Evolutionary conservation across 768 basidiomycete species (phyloP).

Genomic region (Suillus plorans): DNA sequence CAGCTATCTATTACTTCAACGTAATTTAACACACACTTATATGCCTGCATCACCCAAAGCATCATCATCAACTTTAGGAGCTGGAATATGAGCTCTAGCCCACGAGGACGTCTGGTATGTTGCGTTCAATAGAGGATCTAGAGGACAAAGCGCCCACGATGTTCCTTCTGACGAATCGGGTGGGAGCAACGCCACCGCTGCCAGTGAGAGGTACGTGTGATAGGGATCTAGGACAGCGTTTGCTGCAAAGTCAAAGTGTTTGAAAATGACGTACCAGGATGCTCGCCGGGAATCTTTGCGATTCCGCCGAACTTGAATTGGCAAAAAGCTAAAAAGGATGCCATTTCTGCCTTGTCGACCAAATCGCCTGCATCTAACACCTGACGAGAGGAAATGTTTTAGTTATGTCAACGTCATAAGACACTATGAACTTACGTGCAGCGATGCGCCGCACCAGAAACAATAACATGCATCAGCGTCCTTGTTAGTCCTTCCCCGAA

Average conservation of each 20-base stretch:
- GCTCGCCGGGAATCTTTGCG: slow-evolving; percentile 76
- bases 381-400: slow-evolving; percentile 35
- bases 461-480: slow-evolving; percentile 91
- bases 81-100: slow-evolving; percentile 60
- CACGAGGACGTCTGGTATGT: slow-evolving; percentile 63
- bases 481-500: slow-evolving; percentile 87
- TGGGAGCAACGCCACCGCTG: slow-evolving; percentile 71
- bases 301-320: slow-evolving; percentile 92
- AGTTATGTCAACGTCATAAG: neutral
- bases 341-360: slow-evolving; percentile 56
- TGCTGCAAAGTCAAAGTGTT: slow-evolving; percentile 4
- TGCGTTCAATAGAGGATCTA: slow-evolving; percentile 76
- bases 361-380: slow-evolving; percentile 63
- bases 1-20: neutral
- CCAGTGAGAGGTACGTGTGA: slow-evolving; percentile 90
- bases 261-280: slow-evolving; percentile 56
- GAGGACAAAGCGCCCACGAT: slow-evolving; percentile 56
- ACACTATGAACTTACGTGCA: slow-evolving; percentile 53
- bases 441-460: slow-evolving; percentile 89
- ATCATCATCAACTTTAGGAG: slow-evolving; percentile 4
- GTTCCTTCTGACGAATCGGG: slow-evolving; percentile 33
- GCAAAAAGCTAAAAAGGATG: slow-evolving; percentile 65
- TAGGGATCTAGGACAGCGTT: slow-evolving; percentile 69
- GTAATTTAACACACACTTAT: neutral
- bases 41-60: neutral